Base-by-base conservation (phyloP, 352 stramenopile genomes). In the Pythium aristosporum region DNA sequence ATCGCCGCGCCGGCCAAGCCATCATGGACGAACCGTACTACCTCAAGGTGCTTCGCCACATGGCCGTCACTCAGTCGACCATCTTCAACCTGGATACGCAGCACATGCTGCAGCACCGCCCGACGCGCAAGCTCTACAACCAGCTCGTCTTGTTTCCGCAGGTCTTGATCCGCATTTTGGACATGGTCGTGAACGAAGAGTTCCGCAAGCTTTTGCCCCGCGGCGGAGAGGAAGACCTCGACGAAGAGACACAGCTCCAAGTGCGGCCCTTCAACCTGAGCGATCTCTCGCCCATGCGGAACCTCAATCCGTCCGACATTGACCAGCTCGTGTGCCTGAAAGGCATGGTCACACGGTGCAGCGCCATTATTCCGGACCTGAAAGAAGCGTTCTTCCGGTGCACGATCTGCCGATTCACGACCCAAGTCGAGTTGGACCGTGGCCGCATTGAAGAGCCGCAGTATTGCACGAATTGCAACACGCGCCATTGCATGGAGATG, bases 311-410 rank as follows among this genome's bases (percentile, higher is more conserved):
- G 7, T 85, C 97, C 41, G 84, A 99, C 62, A 98, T 99, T 59
- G 97, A 99, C 71, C 87, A 97, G 59, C 81, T 99, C 18, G 88
- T 99, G 23, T 94, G 88, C 53, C 72, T 99, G 21, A 93, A 97
- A 52, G 98, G 98, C 46, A 99, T 99, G 97, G 95, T 99, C 56
- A 98, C 98, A 25, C 90, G 97, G 18, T 96, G 82, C 49, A 98
- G 90, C 58, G 86, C 94, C 16, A 91, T 99, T 42, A 98, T 99
- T 68, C 98, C 98, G 11, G 98, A 99, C 75, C 69, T 99, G 16
- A 99, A 99, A 68, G 90, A 98, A 47, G 97, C 96, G 5, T 98
- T 98, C 72, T 99, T 99, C 72, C 82, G 88, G 16, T 99, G 97
- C 67, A 88, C 80, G 42, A 92, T 99, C 44, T 99, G 97, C 68